Conservation (phyloP, 2,329 filamentous ascomycete genomes). For the Ophiosphaerella narmari region DNA sequence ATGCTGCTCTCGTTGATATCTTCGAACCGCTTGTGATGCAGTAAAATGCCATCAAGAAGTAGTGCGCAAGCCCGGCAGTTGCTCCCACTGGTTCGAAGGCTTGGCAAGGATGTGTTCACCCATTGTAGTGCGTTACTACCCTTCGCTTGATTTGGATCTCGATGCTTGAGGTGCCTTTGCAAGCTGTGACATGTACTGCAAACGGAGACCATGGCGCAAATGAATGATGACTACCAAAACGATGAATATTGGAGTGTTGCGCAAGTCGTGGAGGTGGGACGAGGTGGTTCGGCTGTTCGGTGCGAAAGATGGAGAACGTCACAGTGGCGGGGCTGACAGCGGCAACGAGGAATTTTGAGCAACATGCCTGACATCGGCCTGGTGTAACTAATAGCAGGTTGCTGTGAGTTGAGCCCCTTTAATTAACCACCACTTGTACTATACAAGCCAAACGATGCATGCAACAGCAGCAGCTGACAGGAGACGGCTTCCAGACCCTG, state of each 20-base stretch:
- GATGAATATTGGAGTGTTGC: conserved; percentile 5
- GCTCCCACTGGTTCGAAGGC: conserved; percentile 33
- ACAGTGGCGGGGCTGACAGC: conserved; percentile 10
- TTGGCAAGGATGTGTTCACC: conserved; percentile 36
- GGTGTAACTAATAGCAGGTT: conserved; percentile 1
- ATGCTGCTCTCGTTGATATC: conserved; percentile 29
- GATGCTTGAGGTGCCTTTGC: conserved; percentile 34
- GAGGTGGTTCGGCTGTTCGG: too few species aligned
- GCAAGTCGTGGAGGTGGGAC: conserved; percentile 11
- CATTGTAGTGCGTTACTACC: conserved; percentile 23
- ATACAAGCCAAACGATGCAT: conserved; percentile 1
- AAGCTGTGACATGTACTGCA: conserved; percentile 42
- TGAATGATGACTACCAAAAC: background rate
- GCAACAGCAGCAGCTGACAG: conserved; percentile 12
- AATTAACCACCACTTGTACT: conserved; percentile 5
- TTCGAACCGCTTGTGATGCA: conserved; percentile 39
- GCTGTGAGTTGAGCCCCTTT: conserved; percentile 9
- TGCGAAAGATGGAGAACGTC: too few species aligned
- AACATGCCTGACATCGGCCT: background rate
- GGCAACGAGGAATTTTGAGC: conserved; percentile 1
- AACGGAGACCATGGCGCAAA: conserved; percentile 32
- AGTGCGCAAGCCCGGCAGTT: conserved; percentile 40
- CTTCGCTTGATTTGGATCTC: conserved; percentile 18
- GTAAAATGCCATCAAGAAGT: conserved; percentile 38
- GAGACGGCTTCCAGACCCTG: conserved; percentile 11